Evolutionary conservation across 140 eudicot species (phyloP), one percentile per base, ranked within the genome.

Genomic region (Stevia rebaudiana): DNA sequence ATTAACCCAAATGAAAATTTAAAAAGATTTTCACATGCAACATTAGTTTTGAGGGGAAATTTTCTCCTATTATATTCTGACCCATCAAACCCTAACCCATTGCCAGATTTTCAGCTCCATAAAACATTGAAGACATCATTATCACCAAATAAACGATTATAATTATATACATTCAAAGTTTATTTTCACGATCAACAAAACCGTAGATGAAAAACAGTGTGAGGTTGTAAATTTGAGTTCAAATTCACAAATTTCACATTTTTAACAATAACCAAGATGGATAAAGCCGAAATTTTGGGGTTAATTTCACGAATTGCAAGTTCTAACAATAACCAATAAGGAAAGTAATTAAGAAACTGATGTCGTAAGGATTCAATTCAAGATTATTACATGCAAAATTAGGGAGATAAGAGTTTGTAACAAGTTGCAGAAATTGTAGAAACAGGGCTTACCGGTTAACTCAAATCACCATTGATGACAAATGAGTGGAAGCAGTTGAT

Each of bases 51-150:
- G 2, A 80, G 76, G n/a, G 76, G 70, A 15, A 47, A 10, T 39
- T 78, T 82, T 18, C 75, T 78, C 11, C 78, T 79, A 63, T 71
- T 43, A 7, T 76, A 78, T 72, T 87, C 80, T 60, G 85, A 78
- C 25, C 82, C 80, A 62, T 43, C 61, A 65, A 79, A 73, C 33
- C 88, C 81, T 61, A 79, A 77, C 42, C 82, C 76, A 19, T 62
- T 81, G 51, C 83, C 82, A 48, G 70, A 64, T 36, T 65, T 61
- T 58, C 74, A 58, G 31, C 79, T 73, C 54, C 77, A 71, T 52
- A 79, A 58, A 82, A 73, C 76, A 84, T 69, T 72, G 94, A 74
- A 70, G 81, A 81, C 71, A 89, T 73, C 95, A 87, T 87, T 74
- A 57, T 74, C 36, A 35, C 60, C 36, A 16, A 39, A 12, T 55